phyloP scores from a whole-genome alignment of 75 land plant species.

The Pinus albicaulis region DNA sequence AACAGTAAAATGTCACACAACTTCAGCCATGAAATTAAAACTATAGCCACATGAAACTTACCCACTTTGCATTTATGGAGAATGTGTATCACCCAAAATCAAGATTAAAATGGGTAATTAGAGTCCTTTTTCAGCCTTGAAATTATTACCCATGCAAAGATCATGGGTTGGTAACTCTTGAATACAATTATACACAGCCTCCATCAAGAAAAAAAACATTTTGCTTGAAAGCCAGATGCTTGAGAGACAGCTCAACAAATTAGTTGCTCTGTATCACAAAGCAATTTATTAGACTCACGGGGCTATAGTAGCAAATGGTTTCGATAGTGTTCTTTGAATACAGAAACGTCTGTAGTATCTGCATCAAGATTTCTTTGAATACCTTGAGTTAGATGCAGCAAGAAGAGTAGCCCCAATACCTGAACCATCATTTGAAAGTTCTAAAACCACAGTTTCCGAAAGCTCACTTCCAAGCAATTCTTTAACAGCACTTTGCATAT shows the following conservation, averaged over 20 bases:
- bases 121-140: background rate
- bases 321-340: background rate
- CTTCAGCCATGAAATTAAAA: background rate
- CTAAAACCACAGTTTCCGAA: constrained; percentile 51
- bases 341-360: background rate
- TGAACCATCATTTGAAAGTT: constrained; percentile 83
- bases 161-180: background rate
- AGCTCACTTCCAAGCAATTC: constrained; percentile 61
- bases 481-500: constrained; percentile 57
- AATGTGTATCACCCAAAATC: background rate
- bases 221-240: background rate
- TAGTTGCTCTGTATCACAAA: background rate
- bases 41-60: background rate
- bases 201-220: background rate
- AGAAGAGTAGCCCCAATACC: constrained; percentile 86
- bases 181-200: background rate
- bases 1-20: background rate
- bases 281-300: background rate
- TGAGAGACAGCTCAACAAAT: constrained; percentile 3
- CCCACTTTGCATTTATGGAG: background rate
- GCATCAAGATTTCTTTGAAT: constrained; percentile 13
- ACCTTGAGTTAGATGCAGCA: constrained; percentile 79
- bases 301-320: background rate
- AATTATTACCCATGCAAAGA: background rate
- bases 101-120: background rate